Base-by-base conservation (phyloP, 1,284 basidiomycete species). In the Gastroboletus turbinatus region DNA sequence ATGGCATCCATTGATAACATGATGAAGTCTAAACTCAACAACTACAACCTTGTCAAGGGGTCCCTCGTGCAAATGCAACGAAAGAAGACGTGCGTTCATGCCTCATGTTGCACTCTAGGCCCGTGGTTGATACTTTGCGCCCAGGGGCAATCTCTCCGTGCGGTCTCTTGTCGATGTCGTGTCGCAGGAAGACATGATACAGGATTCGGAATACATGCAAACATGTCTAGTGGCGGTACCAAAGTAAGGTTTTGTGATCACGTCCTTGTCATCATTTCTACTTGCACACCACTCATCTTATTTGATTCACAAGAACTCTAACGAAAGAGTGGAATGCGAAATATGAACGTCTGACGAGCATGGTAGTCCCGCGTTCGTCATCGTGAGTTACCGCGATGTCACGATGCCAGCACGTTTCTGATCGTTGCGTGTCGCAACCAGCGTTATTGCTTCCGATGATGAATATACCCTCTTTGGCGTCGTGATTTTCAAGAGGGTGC, bases 281-380 rank as follows among this genome's bases (percentile, higher is more conserved):
- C 52, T 52, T n/a, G 49, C 46, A 57, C 44, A 57, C 33, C 19
- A 50, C 47, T 56, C 52, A 56, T 27, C 48, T 60, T 33, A 21
- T 60, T 36, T 25, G 56, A 54, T 56, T 21, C 43, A 3, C 53
- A 74, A 97, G 95, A 76, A 88, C 84, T 67, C 75, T 85, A 17
- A 78, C 84, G 44, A 97, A 96, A 72, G 92, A 95, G 23, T 99
- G 96, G 96, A 87, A 85, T 61, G 67, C 76, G 27, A 90, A 86
- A 66, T 99, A 99, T 70, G 97, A 99, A 77, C 83, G 90, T 46
- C 74, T 99, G 52, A 82, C 92, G 0, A 63, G 80, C 29, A 95
- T 98, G 92, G 90, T 99, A 2, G 97, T 99, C 1, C 97, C 97
- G n/a, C 84, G 97, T 56, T 96, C 94, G 42, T 90, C 95, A 46